Percentiles rank a stretch among this genome's conserved stretches.
Conservation (phyloP, 2,329 filamentous ascomycete species). For the Teratosphaeria epicoccoides region DNA sequence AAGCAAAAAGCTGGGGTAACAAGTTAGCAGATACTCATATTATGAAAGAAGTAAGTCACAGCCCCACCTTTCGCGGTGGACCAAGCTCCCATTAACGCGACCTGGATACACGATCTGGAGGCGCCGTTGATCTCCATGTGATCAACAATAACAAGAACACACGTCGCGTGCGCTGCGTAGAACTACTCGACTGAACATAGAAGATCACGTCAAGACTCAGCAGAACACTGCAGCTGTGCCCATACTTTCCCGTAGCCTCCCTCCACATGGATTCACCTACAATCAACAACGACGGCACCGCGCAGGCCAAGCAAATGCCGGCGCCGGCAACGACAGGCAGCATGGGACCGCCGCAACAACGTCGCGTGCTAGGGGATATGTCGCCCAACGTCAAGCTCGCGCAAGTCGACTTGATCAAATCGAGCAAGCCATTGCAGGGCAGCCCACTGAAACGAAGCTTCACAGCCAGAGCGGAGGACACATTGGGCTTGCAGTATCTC, state of each 20-base stretch:
- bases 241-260: neutral
- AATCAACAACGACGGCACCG: neutral
- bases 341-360: conserved; percentile 1
- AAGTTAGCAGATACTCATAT: too few species aligned
- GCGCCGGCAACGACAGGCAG: neutral
- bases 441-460: conserved; percentile 26
- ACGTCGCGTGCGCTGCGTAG: neutral
- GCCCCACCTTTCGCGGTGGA: neutral
- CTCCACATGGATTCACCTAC: neutral
- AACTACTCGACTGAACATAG: neutral
- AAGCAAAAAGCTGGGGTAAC: too few species aligned
- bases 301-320: neutral
- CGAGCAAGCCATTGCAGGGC: conserved; percentile 14
- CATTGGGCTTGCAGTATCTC: conserved; percentile 25
- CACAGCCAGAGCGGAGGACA: conserved; percentile 20
- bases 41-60: too few species aligned
- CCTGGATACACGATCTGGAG: neutral
- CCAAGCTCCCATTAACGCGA: neutral
- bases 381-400: conserved; percentile 21
- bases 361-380: conserved; percentile 21
- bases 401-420: conserved; percentile 3
- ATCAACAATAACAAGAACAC: neutral
- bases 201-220: neutral
- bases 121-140: neutral
- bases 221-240: neutral